Evolutionary conservation across 805 yeast genomes (phyloP).

Genomic region (Candida sithepensis): DNA sequence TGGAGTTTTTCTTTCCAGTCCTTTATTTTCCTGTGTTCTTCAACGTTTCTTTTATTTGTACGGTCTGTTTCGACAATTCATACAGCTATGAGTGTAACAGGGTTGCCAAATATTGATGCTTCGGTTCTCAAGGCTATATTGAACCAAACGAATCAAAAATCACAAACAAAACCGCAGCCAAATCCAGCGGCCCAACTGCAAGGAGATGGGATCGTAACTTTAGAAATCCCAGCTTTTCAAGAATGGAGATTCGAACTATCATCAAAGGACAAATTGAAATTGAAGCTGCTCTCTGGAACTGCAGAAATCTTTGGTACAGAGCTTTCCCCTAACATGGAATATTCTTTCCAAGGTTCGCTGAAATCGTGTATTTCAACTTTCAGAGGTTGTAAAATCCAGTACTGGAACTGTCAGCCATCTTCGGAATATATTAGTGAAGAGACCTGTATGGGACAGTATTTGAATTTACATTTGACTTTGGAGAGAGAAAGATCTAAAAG

Average conservation of each 20-base stretch:
- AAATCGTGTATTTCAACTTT: conserved; percentile 56
- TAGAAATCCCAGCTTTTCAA: conserved; percentile 31
- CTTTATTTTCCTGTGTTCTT: too few species aligned
- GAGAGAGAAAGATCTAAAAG: conserved; percentile 46
- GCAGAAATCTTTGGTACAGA: conserved; percentile 95
- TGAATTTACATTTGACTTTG: conserved; percentile 72
- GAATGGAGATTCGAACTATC: conserved; percentile 80
- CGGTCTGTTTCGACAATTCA: too few species aligned
- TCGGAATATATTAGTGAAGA: conserved; percentile 70
- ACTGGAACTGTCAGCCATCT: conserved; percentile 38
- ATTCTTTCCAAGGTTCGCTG: conserved; percentile 47
- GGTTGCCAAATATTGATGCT: conserved; percentile 12
- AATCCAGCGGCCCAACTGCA: not conserved
- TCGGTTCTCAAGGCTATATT: conserved; percentile 22
- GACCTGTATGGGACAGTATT: conserved; percentile 57
- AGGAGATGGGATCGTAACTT: conserved; percentile 2
- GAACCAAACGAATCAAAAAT: conserved; percentile 9
- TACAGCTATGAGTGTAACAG: conserved; percentile 5
- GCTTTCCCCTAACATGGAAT: conserved; percentile 66
- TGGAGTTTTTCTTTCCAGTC: too few species aligned
- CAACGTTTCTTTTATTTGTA: too few species aligned
- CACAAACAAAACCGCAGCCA: conserved; percentile 3
- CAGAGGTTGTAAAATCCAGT: conserved; percentile 63
- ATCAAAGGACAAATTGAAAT: conserved; percentile 40
- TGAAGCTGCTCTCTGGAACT: conserved; percentile 59